A percentile compares a stretch with the other conserved stretches of the same genome.
Evolutionary conservation across 257 asterid genomes (phyloP).

Genomic region (Anisodus tanguticus): DNA sequence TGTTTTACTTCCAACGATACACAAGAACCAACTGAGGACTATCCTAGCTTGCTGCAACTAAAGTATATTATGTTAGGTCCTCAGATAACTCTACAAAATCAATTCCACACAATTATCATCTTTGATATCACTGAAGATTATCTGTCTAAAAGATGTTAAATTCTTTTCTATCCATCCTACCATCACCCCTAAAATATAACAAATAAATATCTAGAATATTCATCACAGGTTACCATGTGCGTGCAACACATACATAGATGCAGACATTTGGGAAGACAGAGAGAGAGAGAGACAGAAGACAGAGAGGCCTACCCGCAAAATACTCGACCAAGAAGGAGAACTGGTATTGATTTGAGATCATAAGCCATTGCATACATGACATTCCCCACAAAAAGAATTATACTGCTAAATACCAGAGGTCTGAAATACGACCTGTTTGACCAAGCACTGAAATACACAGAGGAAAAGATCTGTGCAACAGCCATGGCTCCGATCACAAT

Average conservation of each 20-base stretch:
- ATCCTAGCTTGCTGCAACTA: constrained; percentile 15
- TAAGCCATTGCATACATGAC: constrained; percentile 87
- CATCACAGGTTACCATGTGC: not conserved
- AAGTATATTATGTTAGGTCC: not conserved
- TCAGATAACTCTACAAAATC: constrained; percentile 20
- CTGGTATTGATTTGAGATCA: constrained; percentile 68
- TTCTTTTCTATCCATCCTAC: not conserved
- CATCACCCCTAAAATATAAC: constrained; percentile 1
- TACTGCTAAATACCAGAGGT: constrained; percentile 92
- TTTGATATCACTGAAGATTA: not conserved
- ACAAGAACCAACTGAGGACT: not conserved
- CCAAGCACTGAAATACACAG: constrained; percentile 99
- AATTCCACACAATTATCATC: not conserved
- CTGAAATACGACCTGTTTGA: constrained; percentile 89
- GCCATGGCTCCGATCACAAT: constrained; percentile 98
- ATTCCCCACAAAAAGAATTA: constrained; percentile 75
- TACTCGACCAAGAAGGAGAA: constrained; percentile 84
- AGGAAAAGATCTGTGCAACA: constrained; percentile 93
- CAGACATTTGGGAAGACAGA: constrained; percentile 31
- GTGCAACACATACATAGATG: not conserved
- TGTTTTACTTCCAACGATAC: constrained; percentile 18
- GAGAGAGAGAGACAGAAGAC: constrained; percentile 30
- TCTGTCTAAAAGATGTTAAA: not conserved
- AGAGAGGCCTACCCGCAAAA: constrained; percentile 75
- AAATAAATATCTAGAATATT: not conserved